Base-by-base conservation (phyloP, 2,329 filamentous ascomycete species). In the Fusarium duplospermum region DNA sequence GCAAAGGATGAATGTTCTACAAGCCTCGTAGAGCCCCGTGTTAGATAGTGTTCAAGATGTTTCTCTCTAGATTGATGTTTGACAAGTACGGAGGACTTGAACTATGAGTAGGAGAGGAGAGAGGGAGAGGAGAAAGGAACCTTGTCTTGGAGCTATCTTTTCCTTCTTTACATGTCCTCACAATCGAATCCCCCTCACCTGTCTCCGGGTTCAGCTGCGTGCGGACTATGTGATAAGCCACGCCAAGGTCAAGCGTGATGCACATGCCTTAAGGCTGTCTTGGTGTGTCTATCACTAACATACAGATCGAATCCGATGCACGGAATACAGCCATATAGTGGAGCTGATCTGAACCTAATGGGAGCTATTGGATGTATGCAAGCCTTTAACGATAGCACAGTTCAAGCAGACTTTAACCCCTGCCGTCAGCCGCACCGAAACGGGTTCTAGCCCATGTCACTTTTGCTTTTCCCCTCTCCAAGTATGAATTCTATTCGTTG, bases 1-100 rank as follows among this genome's bases (percentile, higher is more conserved):
- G 45, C 47, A 62, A 31, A 62, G 60, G n/a, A 62, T 38, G 60
- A 62, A 52, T 20, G 60, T 45, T 52, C 42, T 62, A 20, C 60
- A 62, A 6, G 47, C 60, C 20, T 52, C 47, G 45, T 62, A 62
- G 29, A 62, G 31, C 20, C 60, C 60, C 60, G 54, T 62, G 10
- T 62, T 62, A 45, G 60, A 16, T 31, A 7, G 45, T 52, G 36
- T 62, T 31, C 45, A 29, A 22, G 22, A 10, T 11, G 13, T 62
- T 62, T n/a, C 31, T 62, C 42, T 36, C 10, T 22, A 38, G 31
- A 54, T 33, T 11, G 16, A 54, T 16, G 16, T 18, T 16, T 36
- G 16, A 54, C 20, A 52, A 29, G 31, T 27, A 16, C 24, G n/a
- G 18, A 62, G 16, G 14, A n/a, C 27, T 62, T 24, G 18, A 29